Evolutionary conservation across 2,329 filamentous ascomycete genomes (phyloP).

Genomic region (Aureobasidium musti): DNA sequence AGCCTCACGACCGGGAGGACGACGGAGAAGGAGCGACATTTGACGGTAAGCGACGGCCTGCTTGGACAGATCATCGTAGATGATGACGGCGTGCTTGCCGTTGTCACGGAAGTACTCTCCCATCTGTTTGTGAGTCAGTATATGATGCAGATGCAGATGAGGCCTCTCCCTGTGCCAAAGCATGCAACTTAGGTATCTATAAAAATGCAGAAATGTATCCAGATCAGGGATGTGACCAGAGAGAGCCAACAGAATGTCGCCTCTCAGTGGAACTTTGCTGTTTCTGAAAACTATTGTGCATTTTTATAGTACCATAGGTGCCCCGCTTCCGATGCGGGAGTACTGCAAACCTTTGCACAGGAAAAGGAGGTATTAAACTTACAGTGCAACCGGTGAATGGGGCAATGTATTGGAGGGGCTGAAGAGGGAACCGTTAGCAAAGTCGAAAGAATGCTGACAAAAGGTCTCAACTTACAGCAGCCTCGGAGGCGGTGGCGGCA

Average conservation of each 20-base stretch:
- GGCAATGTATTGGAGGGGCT: constrained; percentile 87
- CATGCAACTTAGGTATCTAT: background rate
- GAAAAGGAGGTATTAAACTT: background rate
- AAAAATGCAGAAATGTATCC: background rate
- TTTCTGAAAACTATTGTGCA: background rate
- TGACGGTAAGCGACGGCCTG: constrained; percentile 91
- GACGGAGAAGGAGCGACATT: constrained; percentile 97
- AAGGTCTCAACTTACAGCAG: constrained; percentile 54
- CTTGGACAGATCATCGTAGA: constrained; percentile 96
- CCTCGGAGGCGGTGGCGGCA: constrained; percentile 95
- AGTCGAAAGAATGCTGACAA: background rate
- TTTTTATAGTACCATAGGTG: background rate
- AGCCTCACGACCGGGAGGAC: constrained; percentile 97
- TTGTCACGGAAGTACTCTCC: constrained; percentile 78
- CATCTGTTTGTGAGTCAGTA: constrained; percentile 39
- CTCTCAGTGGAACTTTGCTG: background rate
- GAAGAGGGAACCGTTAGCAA: constrained; percentile 19
- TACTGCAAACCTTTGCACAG: background rate
- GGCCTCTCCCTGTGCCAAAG: background rate
- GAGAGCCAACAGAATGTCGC: background rate
- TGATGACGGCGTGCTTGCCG: constrained; percentile 83
- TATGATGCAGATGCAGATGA: background rate
- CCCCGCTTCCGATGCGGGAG: too few relatives aligned
- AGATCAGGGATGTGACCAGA: background rate
- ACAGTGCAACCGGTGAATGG: constrained; percentile 72